Base-by-base conservation (phyloP, 441 rosid species). In the Viola pubescens region DNA sequence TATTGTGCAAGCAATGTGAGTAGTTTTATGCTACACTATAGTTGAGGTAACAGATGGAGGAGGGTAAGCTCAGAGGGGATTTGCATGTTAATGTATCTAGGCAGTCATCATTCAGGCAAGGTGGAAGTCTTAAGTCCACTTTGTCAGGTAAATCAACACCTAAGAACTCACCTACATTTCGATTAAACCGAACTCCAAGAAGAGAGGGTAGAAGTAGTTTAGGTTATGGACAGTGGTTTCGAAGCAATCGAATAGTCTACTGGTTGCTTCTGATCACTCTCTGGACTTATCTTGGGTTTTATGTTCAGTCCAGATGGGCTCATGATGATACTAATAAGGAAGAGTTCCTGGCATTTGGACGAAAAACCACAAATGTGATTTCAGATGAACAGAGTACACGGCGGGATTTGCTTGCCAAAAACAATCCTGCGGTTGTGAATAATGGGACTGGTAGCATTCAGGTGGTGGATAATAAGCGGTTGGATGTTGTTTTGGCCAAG, bases 291-390 rank as follows among this genome's bases (percentile, higher is more conserved):
- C 90, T 91, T 68, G 98, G 96, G 37, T 92, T 92, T 67, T 89
- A 84, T 63, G 87, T 89, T 13, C 98, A 92, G 80, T 92, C 98
- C 47, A 76, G 83, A 69, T 92, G 98, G 98, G 97, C 98, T 58
- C 97, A 92, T 72, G 94, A 82, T 59, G 77, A 84, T 80, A 82
- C 89, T 64, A 74, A 9, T 46, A 12, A 75, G 60, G 87, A 89
- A 43, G 75, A 84, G 37, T 82, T 84, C 71, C 75, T 83, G 11
- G 91, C 82, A 38, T 89, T 92, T 70, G 80, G 84, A 50, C 85
- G 80, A 53, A 77, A 67, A 73, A 68, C 67, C 45, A 64, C 75
- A 34, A 77, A 63, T 68, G 71, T 37, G 41, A 58, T 44, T 60
- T 61, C 74, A 56, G 76, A 63, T 62, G 78, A 71, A 54, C 69